Base-by-base conservation (phyloP, 2,329 filamentous ascomycete genomes). In the Bertia moriformis region DNA sequence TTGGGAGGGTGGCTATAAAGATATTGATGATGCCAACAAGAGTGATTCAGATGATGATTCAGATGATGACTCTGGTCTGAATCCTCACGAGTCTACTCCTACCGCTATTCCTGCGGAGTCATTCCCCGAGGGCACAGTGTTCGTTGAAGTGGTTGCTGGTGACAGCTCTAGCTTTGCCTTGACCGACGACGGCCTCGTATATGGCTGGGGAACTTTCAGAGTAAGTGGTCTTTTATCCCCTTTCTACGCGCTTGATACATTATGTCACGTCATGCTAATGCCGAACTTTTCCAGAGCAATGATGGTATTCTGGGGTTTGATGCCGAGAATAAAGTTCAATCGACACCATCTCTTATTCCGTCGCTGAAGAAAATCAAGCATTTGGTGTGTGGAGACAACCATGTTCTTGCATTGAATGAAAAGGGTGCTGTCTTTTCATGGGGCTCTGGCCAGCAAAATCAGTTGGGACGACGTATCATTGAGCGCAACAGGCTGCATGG, bases 181-280 rank as follows among this genome's bases (percentile, higher is more conserved):
- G 22, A 89, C 84, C 10, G 71, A 77, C 36, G 75, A 82, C 42
- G 84, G 84, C 14, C 66, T 71, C 38, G 78, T 91, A 19, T 91
- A 85, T 50, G 83, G 83, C 42, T 91, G 84, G 83, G 84, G 84
- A 29, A 86, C 82, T 12, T 91, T 91, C 65, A 67, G 82, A 49
- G 70, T 77, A 62, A 54, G 66, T 58, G 20, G 20, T 40, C 20
- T 10, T 24, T 14, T 13, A 39, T n/a, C n/a, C 33, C 37, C 35
- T 38, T 14, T 20, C 14, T n/a, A n/a, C n/a, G n/a, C n/a, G n/a
- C n/a, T n/a, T n/a, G n/a, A n/a, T 37, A 20, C 19, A 37, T n/a
- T 18, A 24, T 18, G 52, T 52, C 40, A 49, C 24, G 39, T 27
- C 41, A 46, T 18, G 46, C 44, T 29, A 40, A 44, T 12, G 38